Evolutionary conservation across 176 grass and related monocot genomes (phyloP).

Genomic region (Oryza longistaminata): DNA sequence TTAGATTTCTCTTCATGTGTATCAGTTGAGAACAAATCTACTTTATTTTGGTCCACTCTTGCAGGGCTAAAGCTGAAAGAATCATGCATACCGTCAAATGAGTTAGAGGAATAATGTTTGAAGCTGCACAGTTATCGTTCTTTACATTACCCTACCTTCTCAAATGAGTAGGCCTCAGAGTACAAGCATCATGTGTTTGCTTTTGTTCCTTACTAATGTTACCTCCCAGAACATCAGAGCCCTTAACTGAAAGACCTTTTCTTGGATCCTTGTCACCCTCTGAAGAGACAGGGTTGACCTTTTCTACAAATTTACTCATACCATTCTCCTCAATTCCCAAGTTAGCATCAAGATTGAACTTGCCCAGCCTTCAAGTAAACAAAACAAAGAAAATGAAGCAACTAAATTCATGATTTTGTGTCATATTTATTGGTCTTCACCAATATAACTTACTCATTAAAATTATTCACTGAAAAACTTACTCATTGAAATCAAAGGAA

Average conservation of each 20-base stretch:
- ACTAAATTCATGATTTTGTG: constrained; percentile 29
- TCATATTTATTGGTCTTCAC: constrained; percentile 8
- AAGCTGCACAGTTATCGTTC: constrained; percentile 14
- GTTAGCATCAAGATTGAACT: constrained; percentile 72
- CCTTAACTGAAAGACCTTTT: constrained; percentile 44
- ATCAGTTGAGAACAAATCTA: constrained; percentile 4
- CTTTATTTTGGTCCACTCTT: constrained; percentile 35
- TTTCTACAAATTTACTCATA: constrained; percentile 35
- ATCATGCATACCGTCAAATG: constrained; percentile 40
- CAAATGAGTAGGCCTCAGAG: constrained; percentile 44
- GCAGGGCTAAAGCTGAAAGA: constrained; percentile 30
- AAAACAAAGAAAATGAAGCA: constrained; percentile 45
- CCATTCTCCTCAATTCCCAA: constrained; percentile 54
- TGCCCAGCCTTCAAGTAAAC: constrained; percentile 63
- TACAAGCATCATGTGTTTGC: constrained; percentile 48
- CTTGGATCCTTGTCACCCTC: constrained; percentile 45
- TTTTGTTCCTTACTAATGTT: constrained; percentile 41
- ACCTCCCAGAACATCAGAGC: constrained; percentile 38
- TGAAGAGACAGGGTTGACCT: constrained; percentile 26
- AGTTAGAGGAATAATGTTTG: constrained; percentile 24
- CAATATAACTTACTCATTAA: constrained; percentile 41
- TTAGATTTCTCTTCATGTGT: constrained; percentile 39
- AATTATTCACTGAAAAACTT: constrained; percentile 26
- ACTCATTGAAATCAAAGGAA: constrained; percentile 91
- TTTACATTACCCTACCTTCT: constrained; percentile 32